Evolutionary conservation across 768 basidiomycete genomes (phyloP), one percentile per base, ranked within the genome.

Genomic region (Jaapia argillacea): DNA sequence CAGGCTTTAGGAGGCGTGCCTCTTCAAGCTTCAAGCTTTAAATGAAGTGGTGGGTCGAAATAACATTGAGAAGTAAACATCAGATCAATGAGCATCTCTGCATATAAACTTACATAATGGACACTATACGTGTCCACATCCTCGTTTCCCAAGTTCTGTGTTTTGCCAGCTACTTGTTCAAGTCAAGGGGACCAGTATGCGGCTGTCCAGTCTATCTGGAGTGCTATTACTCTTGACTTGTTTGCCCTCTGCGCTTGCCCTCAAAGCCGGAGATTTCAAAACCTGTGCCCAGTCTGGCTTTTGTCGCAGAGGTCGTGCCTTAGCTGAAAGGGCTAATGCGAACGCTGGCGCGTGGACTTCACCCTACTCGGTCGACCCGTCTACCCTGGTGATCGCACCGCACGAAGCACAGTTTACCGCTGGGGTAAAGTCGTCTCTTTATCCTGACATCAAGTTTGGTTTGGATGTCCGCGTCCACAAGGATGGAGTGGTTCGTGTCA

Each of bases 271-370:
- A 46, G 90, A 97, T 63, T 99, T 93, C 74, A 97, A 96, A 63
- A 89, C 79, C 45, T 98, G 96, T 57, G 71, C 74, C n/a, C 89
- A 98, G 62, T 77, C 90, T 0, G 92, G 87, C 16, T 98, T 99
- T 64, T 98, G 96, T 68, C 77, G 88, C n/a, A 65, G 84, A 36
- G 90, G 92, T 41, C 80, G 94, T 38, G 85, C 84, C 0, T 76
- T 99, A 36, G 76, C 90, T 45, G 67, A 73, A 6, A 78, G 89
- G 38, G 85, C 88, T 4, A 67, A 67, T 31, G 75, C 75, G 42
- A 69, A 72, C 5, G 61, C 63, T 24, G 59, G 67, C 10, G 61
- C 69, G 3, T 97, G 92, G 86, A 68, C 63, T 28, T 96, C 93
- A 0, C 94, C 94, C 1, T 99, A 98, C 68, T 77, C 81, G 2